phyloP scores from a whole-genome alignment of 495 filamentous ascomycete genomes.

The Physcia stellaris region DNA sequence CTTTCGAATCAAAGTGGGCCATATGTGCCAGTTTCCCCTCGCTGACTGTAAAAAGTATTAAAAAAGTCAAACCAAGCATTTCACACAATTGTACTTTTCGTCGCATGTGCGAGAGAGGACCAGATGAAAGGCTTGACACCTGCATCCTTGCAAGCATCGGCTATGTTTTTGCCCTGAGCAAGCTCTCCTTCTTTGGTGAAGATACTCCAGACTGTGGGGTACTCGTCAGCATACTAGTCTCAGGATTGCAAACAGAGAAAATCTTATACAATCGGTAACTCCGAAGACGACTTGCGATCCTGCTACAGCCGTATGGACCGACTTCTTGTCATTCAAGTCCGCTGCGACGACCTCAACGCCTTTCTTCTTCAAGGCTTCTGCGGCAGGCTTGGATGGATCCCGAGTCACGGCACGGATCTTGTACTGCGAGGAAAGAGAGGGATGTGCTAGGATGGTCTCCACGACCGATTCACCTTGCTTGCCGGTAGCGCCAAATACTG shows the following conservation, averaged over 20 bases:
- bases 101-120: constrained; percentile 24
- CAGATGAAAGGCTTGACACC: constrained; percentile 40
- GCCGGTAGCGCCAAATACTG: constrained; percentile 44
- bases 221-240: not conserved
- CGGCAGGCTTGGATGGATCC: constrained; percentile 30
- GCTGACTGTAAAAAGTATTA: constrained; percentile 17
- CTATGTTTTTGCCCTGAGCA: constrained; percentile 42
- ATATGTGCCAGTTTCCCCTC: constrained; percentile 34
- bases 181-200: constrained; percentile 33
- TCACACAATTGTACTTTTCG: constrained; percentile 9
- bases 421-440: constrained; percentile 29
- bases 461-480: constrained; percentile 46
- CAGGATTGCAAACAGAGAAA: not conserved
- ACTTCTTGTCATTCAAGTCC: constrained; percentile 27
- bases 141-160: constrained; percentile 27
- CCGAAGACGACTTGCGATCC: constrained; percentile 37
- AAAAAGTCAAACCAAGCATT: no score
- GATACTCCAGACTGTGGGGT: constrained; percentile 15
- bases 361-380: constrained; percentile 20
- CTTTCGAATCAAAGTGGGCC: constrained; percentile 50
- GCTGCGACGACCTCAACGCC: constrained; percentile 36
- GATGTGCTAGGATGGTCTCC: constrained; percentile 29
- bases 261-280: constrained; percentile 31
- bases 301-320: constrained; percentile 30
- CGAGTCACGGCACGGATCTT: constrained; percentile 43